A percentile compares a stretch with the other conserved stretches of the same genome.
These are phyloP conservation scores for Geranomyces variabilis DNA, from an alignment of 192 early-diverging fungal genomes.

Conservation along the genomic window DNA sequence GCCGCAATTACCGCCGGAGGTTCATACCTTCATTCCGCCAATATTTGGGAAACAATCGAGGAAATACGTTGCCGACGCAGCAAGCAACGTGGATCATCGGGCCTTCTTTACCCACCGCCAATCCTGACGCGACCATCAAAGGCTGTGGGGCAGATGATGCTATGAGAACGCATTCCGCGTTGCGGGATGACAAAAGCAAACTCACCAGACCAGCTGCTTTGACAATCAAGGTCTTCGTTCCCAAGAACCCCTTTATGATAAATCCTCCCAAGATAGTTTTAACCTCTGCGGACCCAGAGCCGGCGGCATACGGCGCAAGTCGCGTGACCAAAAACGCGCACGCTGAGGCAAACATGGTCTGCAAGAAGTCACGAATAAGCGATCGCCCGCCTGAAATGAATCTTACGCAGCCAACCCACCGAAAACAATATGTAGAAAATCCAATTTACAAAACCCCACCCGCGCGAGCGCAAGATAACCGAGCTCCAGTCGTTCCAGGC, in stretches of 20 bases:
- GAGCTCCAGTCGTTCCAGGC: conserved; percentile 77
- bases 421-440: conserved; percentile 75
- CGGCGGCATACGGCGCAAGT: conserved; percentile 89
- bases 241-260: conserved; percentile 87
- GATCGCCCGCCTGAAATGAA: too few species aligned
- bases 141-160: conserved; percentile 49
- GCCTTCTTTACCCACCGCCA: conserved; percentile 94
- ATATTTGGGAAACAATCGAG: conserved; percentile 88
- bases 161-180: neutral
- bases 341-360: conserved; percentile 71
- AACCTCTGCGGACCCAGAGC: conserved; percentile 93
- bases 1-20: neutral
- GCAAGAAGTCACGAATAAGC: too few species aligned
- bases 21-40: conserved; percentile 77
- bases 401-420: conserved; percentile 21
- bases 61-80: conserved; percentile 85
- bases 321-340: conserved; percentile 76
- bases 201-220: conserved; percentile 83
- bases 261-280: conserved; percentile 94
- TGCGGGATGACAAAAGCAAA: neutral
- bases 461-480: conserved; percentile 51
- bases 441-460: conserved; percentile 71
- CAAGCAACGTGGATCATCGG: conserved; percentile 93
- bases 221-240: conserved; percentile 79
- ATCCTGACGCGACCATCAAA: conserved; percentile 83